phyloP scores from a whole-genome alignment of 768 basidiomycete species.

The Trametes coccinea region DNA sequence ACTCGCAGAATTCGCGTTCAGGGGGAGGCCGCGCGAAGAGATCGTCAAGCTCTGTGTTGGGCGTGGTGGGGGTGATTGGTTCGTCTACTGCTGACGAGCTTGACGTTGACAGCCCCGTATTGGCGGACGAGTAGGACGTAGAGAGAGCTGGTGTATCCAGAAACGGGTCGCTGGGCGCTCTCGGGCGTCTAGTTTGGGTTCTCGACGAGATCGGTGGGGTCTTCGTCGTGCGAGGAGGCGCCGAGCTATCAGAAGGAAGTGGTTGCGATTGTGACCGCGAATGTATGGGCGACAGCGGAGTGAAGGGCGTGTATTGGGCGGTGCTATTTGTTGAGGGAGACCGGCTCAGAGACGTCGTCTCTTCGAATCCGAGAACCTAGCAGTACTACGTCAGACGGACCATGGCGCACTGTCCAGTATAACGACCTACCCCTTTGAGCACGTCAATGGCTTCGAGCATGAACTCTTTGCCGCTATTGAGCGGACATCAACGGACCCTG shows the following conservation, averaged over 20 bases:
- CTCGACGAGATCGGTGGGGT: conserved; percentile 43
- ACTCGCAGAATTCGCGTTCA: conserved; percentile 33
- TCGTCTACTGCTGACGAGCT: conserved; percentile 42
- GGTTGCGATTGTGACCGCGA: conserved; percentile 60
- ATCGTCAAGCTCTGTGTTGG: conserved; percentile 27
- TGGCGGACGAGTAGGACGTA: conserved; percentile 55
- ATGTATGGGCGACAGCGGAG: conserved; percentile 44
- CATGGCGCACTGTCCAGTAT: conserved; percentile 17
- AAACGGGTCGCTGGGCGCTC: conserved; percentile 81
- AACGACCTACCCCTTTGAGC: conserved; percentile 77
- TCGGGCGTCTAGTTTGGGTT: conserved; percentile 59
- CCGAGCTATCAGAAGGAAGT: conserved; percentile 37
- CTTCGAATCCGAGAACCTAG: conserved; percentile 75
- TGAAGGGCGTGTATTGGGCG: conserved; percentile 36
- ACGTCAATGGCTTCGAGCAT: conserved; percentile 90
- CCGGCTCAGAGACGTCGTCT: conserved; percentile 41
- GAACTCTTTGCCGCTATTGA: conserved; percentile 83
- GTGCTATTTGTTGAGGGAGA: conserved; percentile 29
- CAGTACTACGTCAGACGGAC: conserved; percentile 17
- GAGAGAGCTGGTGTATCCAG: conserved; percentile 67
- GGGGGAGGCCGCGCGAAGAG: conserved; percentile 32
- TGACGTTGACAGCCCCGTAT: conserved; percentile 35
- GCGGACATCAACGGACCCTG: conserved; percentile 25
- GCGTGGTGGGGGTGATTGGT: conserved; percentile 39
- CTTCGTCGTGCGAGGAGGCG: conserved; percentile 33